A percentile compares a stretch with the other conserved stretches of the same genome.
Evolutionary conservation across 116 monocot species (phyloP).

Genomic region (Dioscorea cayenensis): DNA sequence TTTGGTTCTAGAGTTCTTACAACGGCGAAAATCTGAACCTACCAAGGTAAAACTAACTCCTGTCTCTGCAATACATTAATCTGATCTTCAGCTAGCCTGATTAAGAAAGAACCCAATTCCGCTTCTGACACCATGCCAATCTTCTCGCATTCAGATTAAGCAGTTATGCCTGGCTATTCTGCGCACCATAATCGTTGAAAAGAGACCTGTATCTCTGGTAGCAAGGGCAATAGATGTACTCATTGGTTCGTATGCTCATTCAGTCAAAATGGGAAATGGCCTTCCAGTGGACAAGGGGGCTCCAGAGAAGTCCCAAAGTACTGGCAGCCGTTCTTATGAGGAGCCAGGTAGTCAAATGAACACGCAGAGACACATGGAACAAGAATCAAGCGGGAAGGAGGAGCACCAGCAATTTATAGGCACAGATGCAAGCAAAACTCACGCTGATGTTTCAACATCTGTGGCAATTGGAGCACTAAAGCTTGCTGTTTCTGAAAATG

Average conservation of each 20-base stretch:
- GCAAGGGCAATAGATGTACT: conserved; percentile 74
- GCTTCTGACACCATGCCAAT: not conserved
- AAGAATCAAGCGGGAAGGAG: conserved; percentile 15
- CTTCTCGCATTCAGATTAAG: conserved; percentile 49
- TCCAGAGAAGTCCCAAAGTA: conserved; percentile 14
- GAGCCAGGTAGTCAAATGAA: not conserved
- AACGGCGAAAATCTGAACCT: conserved; percentile 69
- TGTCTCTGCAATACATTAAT: not conserved
- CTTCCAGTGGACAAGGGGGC: conserved; percentile 23
- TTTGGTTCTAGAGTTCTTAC: conserved; percentile 78
- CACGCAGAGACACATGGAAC: conserved; percentile 12
- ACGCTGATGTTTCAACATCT: conserved; percentile 20
- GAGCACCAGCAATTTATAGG: conserved; percentile 14
- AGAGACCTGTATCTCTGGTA: conserved; percentile 61
- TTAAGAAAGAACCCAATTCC: not conserved
- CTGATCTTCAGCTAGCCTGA: not conserved
- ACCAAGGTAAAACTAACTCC: conserved; percentile 35
- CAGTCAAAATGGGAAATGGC: conserved; percentile 38
- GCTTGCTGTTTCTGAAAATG: conserved; percentile 31
- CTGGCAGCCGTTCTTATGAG: conserved; percentile 4
- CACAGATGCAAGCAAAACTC: conserved; percentile 12
- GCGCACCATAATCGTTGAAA: conserved; percentile 72
- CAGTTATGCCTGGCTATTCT: conserved; percentile 62
- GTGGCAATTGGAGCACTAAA: not conserved
- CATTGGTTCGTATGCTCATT: conserved; percentile 63